These are phyloP conservation scores for Trichoderma hamatum DNA, from an alignment of 2,329 filamentous ascomycete genomes.

Conservation along the genomic window DNA sequence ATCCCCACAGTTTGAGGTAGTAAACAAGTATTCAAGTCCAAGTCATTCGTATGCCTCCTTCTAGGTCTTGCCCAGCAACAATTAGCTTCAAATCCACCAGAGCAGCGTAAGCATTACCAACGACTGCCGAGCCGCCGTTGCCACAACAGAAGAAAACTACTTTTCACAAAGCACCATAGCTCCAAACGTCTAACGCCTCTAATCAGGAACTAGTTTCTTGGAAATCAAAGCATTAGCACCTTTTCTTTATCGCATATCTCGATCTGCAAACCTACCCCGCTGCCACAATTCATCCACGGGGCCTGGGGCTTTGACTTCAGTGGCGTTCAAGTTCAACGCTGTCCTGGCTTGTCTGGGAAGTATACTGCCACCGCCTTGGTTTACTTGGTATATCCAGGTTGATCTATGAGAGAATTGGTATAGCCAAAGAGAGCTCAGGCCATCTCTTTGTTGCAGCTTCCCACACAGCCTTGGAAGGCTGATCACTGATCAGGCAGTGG, in stretches of 20 bases:
- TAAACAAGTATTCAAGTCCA: background rate
- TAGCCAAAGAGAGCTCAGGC: constrained; percentile 13
- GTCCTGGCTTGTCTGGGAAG: constrained; percentile 9
- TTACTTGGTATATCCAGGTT: background rate
- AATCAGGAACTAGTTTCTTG: constrained; percentile 21
- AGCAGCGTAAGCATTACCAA: background rate
- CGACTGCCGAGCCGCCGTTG: background rate
- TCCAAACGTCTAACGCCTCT: constrained; percentile 20
- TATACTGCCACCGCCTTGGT: background rate
- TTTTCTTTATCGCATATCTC: background rate
- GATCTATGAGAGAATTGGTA: background rate
- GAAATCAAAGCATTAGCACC: background rate
- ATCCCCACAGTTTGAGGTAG: background rate
- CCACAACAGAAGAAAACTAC: background rate
- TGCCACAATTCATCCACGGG: background rate
- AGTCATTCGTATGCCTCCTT: background rate
- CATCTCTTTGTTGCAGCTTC: constrained; percentile 2
- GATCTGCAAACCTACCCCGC: constrained; percentile 18
- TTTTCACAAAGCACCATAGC: background rate
- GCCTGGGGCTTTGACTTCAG: constrained; percentile 15
- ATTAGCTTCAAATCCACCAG: background rate
- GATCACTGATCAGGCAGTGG: background rate
- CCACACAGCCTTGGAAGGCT: constrained; percentile 6
- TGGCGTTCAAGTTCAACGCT: constrained; percentile 11
- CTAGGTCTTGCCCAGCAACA: background rate